phyloP scores from a whole-genome alignment of 2,329 filamentous ascomycete genomes.

The Emydomyces testavorans region DNA sequence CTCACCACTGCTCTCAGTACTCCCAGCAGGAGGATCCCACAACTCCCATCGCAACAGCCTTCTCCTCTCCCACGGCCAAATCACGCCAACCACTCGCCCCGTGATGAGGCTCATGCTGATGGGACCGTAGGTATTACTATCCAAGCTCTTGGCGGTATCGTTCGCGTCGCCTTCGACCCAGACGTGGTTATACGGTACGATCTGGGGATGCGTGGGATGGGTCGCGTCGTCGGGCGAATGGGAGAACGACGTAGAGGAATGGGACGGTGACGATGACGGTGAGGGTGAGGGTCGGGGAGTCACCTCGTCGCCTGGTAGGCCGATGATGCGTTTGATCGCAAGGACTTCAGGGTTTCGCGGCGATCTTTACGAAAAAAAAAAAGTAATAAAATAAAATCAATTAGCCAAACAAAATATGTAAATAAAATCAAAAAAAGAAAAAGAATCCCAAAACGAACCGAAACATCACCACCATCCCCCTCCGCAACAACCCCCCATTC shows the following conservation, averaged over 20 bases:
- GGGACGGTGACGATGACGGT: too few species aligned
- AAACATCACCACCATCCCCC: constrained; percentile 66
- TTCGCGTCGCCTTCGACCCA: constrained; percentile 88
- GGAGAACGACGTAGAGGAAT: too few species aligned
- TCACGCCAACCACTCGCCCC: constrained; percentile 59
- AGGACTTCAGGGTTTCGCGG: constrained; percentile 58
- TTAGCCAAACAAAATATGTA: neutral
- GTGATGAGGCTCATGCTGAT: constrained; percentile 63
- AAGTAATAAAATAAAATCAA: constrained; percentile 10
- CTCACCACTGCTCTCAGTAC: constrained; percentile 2
- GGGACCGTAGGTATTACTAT: constrained; percentile 87
- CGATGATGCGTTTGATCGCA: constrained; percentile 74
- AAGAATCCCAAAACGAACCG: constrained; percentile 16
- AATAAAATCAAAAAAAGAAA: too few species aligned
- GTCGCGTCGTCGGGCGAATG: constrained; percentile 18
- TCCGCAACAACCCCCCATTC: constrained; percentile 44
- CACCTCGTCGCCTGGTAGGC: constrained; percentile 66
- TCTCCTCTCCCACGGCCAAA: constrained; percentile 47
- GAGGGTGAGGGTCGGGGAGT: constrained; percentile 50
- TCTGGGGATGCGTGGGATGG: constrained; percentile 27
- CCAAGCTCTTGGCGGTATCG: constrained; percentile 54
- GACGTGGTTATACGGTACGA: constrained; percentile 71
- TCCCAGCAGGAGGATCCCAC: constrained; percentile 28
- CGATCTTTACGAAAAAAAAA: constrained; percentile 49
- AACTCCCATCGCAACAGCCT: constrained; percentile 29